Base-by-base conservation (phyloP, 495 filamentous ascomycete genomes). In the Podospora bellae-mahoneyi region DNA sequence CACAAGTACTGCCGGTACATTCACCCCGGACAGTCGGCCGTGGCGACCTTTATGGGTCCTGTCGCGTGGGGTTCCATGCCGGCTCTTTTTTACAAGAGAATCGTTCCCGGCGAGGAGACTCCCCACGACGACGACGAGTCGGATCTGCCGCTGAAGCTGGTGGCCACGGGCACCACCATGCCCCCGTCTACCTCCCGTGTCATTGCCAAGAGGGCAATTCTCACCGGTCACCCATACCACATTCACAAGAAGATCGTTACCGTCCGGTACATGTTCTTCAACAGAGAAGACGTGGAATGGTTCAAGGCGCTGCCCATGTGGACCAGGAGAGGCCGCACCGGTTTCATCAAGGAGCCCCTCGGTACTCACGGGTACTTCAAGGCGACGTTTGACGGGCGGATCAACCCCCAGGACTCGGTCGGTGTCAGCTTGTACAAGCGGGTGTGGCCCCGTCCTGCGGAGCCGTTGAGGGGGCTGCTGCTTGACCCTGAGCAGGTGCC, bases 351-450 rank as follows among this genome's bases (percentile, higher is more conserved):
- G 83, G 95, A 99, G 83, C 85, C 89, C 71, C 80, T 99, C 69
- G 95, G 95, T 73, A 99, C 95, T 30, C 95, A 99, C 80, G 95
- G 95, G 61, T 99, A 98, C 82, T 98, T 98, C 84, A 99, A 99
- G 86, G 94, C 94, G 5, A 96, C 91, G 23, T 99, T 99, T 82
- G 96, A 99, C 78, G 92, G 89, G 27, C 91, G 89, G 76, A 92
- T 98, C 77, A 97, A 97, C 79, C 93, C 95, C 5, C 90, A 96
- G 79, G 95, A 99, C 77, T 87, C 92, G 5, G 87, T 99, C 54
- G 96, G 92, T 48, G 90, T 98, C 69, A 94, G 91, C 84, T 75
- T 97, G 77, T 97, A 96, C 78, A 97, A 97, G 88, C 83, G 94
- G 58, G 90, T 97, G 57, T 97, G 91, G 87, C 94, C 94, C 19